Evolutionary conservation across 495 filamentous ascomycete genomes (phyloP), one percentile per base, ranked within the genome.

Genomic region (Penicillium egyptiacum): DNA sequence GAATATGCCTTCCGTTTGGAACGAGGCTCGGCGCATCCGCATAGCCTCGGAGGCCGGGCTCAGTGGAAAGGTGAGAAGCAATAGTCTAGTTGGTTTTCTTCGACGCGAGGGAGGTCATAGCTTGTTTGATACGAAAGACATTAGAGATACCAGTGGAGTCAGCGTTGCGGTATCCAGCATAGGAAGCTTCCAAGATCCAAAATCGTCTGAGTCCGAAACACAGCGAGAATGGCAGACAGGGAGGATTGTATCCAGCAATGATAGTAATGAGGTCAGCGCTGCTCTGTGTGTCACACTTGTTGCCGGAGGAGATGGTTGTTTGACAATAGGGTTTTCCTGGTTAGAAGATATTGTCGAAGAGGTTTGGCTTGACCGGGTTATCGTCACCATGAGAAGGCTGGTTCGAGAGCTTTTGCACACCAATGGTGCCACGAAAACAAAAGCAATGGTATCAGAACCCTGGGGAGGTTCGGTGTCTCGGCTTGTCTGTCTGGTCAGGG

Each of bases 381-480:
- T 47, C 12, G 11, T 2, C 12, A 19, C 14, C 44, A 16, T 47
- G 14, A 19, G 44, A 30, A 47, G 26, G 11, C 11, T 16, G 16
- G 19, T 47, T 9, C 16, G 12, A 16, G 16, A 47, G 1, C 7
- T 47, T 16, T 14, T 30, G 3, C 16, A 17, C 44, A 17, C 14
- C 10, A 30, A n/a, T 30, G 16, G 7, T 17, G 16, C 25, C 1
- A 30, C 4, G 44, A 47, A 30, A 30, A 14, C 3, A 8, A 2
- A n/a, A 47, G 14, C 2, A 30, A 12, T 12, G 30, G 14, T 47
- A 9, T 9, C 25, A n/a, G 25, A 47, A 4, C 20, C 44, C 16
- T 47, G 44, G 44, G 44, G 44, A 16, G 44, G 25, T n/a, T 47
- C 44, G 26, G 23, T 47, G 44, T 47, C 44, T 10, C 44, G 44